Base-by-base conservation (phyloP, 805 yeast genomes). In the Wickerhamiella lipophila region DNA sequence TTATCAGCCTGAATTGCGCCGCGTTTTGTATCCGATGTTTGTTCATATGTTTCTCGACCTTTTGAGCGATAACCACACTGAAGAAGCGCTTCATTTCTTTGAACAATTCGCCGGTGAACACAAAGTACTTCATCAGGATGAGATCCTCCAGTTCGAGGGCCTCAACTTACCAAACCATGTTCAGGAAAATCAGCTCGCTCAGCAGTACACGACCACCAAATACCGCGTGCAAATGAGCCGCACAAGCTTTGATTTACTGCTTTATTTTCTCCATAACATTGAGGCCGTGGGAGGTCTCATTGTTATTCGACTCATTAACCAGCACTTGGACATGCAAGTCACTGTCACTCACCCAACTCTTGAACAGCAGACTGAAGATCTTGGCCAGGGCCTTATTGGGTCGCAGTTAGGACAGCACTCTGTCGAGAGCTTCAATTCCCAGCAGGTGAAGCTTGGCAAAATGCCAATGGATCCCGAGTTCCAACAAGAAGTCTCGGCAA, bases 261-360 rank as follows among this genome's bases (percentile, higher is more conserved):
- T 92, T 48, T 84, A 85, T 61, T 89, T 87, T 57, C 66, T 92
- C 49, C 94, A 86, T 62, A 96, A 89, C 60, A 85, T 87, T 62
- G 96, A 87, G 64, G 81, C 82, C 8, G 79, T 80, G 49, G 97
- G 97, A 39, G 97, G 97, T 1, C 81, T 88, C 1, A 75, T 89
- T 34, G 71, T 89, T 48, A 84, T 92, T 43, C 71, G 96, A 56
- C 73, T 86, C 44, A 79, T 92, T 53, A 92, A 92, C 67, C 88
- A 86, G 65, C 78, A 85, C 62, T 71, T 92, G 57, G 79, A 74
- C 38, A 58, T 66, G 19, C 53, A 60, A 23, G 61, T 65, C 19
- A 55, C 65, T 2, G 55, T 66, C 16, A 52, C 64, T 7, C 55
- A 68, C 22, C 69, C 70, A 18, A 59, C 61, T n/a, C 43, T 35